These are phyloP conservation scores for Blastocladiella britannica DNA, from an alignment of 192 early-diverging fungal genomes.

Conservation along the genomic window DNA sequence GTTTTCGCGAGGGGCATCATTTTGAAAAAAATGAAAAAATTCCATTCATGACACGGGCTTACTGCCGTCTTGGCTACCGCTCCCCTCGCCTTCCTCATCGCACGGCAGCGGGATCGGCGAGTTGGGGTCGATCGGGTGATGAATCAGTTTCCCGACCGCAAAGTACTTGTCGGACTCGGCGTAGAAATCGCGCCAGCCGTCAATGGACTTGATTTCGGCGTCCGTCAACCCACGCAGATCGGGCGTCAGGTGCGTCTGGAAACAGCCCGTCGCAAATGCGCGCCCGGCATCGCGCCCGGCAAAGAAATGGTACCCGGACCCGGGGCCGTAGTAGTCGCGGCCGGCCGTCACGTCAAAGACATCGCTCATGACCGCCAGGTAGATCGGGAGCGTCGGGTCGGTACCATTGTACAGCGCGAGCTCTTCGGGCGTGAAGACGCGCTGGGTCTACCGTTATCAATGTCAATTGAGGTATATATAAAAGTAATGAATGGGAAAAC, in stretches of 20 bases:
- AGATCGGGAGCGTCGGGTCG: conserved; percentile 58
- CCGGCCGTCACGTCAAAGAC: conserved; percentile 83
- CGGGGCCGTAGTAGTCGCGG: conserved; percentile 53
- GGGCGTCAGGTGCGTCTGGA: conserved; percentile 77
- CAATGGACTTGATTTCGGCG: conserved; percentile 52
- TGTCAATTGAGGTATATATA: not conserved
- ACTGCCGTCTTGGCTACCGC: too few relatives aligned
- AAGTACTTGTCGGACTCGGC: conserved; percentile 68
- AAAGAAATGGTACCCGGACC: conserved; percentile 69
- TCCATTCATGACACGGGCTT: too few relatives aligned
- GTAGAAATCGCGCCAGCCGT: conserved; percentile 75
- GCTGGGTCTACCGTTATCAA: conserved; percentile 7
- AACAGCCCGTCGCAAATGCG: conserved; percentile 89
- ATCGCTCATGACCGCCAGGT: conserved; percentile 77
- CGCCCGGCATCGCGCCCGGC: conserved; percentile 77
- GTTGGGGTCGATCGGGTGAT: conserved; percentile 60
- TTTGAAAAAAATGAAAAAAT: too few relatives aligned
- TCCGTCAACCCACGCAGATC: conserved; percentile 69
- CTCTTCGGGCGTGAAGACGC: conserved; percentile 52
- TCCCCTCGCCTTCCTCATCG: too few relatives aligned
- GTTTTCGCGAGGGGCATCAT: too few relatives aligned
- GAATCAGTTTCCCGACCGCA: conserved; percentile 59
- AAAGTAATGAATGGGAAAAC: not conserved
- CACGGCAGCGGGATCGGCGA: conserved; percentile 68
- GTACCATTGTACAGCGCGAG: conserved; percentile 65